These are phyloP conservation scores for Drechslerella stenobrocha DNA, from an alignment of 2,329 filamentous ascomycete genomes.

Conservation along the genomic window DNA sequence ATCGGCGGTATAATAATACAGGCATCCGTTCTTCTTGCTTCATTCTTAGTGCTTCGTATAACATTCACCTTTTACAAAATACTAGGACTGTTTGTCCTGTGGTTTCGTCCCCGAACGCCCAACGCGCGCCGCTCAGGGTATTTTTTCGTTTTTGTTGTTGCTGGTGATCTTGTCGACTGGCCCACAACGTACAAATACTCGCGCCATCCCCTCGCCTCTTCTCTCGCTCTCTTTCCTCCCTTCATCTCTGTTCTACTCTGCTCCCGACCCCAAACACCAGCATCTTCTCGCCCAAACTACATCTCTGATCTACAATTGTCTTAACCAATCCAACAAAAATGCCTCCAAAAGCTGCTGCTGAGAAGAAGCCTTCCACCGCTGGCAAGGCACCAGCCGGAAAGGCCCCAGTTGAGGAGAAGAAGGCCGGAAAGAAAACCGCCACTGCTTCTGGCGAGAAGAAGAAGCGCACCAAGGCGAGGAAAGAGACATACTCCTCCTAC, in stretches of 20 bases:
- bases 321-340: slow-evolving; percentile 66
- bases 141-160: slow-evolving; percentile 50
- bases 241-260: slow-evolving; percentile 45
- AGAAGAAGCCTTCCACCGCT: slow-evolving; percentile 94
- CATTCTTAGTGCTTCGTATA: neutral
- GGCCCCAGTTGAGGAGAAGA: slow-evolving; percentile 93
- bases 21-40: too few relatives aligned
- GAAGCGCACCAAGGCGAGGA: slow-evolving; percentile 99
- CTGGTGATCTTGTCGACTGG: slow-evolving; percentile 52
- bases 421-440: slow-evolving; percentile 98
- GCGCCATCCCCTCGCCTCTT: slow-evolving; percentile 51
- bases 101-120: too few relatives aligned
- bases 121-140: slow-evolving; percentile 11
- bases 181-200: slow-evolving; percentile 53
- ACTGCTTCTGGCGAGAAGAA: slow-evolving; percentile 97
- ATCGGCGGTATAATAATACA: too few relatives aligned
- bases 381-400: slow-evolving; percentile 85
- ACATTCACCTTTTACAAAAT: too few relatives aligned
- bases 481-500: slow-evolving; percentile 99
- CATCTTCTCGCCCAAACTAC: slow-evolving; percentile 52
- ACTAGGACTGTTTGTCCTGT: too few relatives aligned
- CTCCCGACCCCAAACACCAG: slow-evolving; percentile 37
- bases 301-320: slow-evolving; percentile 29
- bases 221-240: slow-evolving; percentile 20
- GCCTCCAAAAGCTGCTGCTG: slow-evolving; percentile 87